Conservation (phyloP, 2,329 filamentous ascomycete species). For the Coniochaeta prunicola region DNA sequence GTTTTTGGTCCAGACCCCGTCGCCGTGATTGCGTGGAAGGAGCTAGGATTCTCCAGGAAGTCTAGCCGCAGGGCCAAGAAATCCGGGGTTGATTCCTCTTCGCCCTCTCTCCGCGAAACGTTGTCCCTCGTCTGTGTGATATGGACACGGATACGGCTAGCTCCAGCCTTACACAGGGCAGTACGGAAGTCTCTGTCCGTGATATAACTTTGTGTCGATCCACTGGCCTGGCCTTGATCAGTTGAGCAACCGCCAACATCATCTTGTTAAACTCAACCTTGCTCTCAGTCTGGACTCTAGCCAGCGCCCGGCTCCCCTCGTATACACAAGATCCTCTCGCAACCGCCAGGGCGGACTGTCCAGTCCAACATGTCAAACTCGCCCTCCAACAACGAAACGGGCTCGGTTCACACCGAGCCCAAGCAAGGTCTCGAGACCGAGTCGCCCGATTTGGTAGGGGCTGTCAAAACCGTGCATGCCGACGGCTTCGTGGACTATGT, state of each 20-base stretch:
- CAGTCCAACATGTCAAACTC: background rate
- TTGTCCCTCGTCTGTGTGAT: background rate
- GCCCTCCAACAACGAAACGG: background rate
- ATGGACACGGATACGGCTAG: background rate
- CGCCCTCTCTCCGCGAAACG: background rate
- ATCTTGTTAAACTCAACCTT: background rate
- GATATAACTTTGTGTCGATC: background rate
- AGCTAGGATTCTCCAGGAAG: background rate
- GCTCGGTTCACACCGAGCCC: background rate
- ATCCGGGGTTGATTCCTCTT: background rate
- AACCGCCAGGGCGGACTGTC: background rate
- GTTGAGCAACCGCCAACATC: background rate
- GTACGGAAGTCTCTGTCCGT: background rate
- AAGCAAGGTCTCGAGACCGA: background rate
- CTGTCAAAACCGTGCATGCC: conserved; percentile 23
- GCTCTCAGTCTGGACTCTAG: background rate
- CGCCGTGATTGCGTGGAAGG: background rate
- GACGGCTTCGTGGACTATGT: conserved; percentile 34
- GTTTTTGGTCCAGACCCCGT: background rate
- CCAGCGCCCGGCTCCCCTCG: background rate
- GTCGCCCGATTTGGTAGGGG: background rate
- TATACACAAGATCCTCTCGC: background rate
- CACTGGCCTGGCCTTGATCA: background rate
- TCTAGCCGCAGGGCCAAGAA: background rate
- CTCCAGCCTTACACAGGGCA: background rate